A percentile compares a stretch with the other conserved stretches of the same genome.
Conservation (phyloP, 768 basidiomycete genomes). For the Kwoniella bestiolae region DNA sequence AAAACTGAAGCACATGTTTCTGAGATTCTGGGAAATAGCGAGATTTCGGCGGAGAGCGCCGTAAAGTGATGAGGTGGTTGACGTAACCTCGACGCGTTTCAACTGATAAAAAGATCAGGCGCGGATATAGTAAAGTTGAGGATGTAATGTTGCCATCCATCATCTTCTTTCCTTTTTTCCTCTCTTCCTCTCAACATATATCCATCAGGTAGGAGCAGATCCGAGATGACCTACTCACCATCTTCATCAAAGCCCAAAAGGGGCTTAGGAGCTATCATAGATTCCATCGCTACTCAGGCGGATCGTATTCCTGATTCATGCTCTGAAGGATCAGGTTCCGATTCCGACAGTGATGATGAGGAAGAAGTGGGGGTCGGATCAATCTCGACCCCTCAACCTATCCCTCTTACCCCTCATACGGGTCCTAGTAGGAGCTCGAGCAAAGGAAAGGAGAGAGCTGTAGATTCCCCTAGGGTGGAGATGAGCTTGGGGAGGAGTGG, state of each 20-base stretch:
- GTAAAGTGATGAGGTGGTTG: slow-evolving; percentile 2
- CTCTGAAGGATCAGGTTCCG: slow-evolving; percentile 25
- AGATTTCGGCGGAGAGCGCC: neutral
- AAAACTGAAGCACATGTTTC: neutral
- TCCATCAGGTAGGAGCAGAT: neutral
- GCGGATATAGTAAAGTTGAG: slow-evolving; percentile 11
- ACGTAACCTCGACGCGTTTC: neutral
- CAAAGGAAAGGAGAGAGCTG: slow-evolving; percentile 9
- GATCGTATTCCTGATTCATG: slow-evolving; percentile 35
- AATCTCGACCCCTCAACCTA: slow-evolving; percentile 17
- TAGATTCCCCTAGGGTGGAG: slow-evolving; percentile 19
- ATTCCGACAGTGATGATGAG: neutral
- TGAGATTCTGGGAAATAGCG: neutral
- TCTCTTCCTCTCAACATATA: neutral
- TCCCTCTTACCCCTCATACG: slow-evolving; percentile 17
- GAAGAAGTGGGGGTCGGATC: slow-evolving; percentile 18
- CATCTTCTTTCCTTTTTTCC: neutral
- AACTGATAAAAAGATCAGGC: slow-evolving; percentile 19
- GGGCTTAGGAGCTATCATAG: slow-evolving; percentile 16
- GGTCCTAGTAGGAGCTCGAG: neutral
- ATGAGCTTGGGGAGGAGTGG: slow-evolving; percentile 28
- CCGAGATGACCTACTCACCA: slow-evolving; percentile 13
- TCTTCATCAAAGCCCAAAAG: slow-evolving; percentile 7
- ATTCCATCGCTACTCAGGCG: slow-evolving; percentile 22
- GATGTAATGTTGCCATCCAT: slow-evolving; percentile 24